Percentiles rank a stretch among this genome's conserved stretches.
These are phyloP conservation scores for Cercospora sp. DNA, from an alignment of 2,329 filamentous ascomycete genomes.

Conservation along the genomic window DNA sequence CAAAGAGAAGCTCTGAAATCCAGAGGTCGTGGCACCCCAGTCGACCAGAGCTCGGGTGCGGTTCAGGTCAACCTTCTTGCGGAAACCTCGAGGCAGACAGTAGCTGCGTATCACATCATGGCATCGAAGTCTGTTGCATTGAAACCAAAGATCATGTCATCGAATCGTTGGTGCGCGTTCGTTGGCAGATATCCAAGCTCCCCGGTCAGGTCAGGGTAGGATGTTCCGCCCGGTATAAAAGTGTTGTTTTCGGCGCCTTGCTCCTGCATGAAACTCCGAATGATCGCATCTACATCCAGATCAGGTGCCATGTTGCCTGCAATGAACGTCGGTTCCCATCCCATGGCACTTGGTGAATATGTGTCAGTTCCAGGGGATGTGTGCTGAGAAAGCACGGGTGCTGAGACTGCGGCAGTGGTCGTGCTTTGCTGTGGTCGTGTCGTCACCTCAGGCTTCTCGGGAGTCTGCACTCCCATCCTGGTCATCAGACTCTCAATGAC, in stretches of 20 bases:
- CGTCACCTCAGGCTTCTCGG: neutral
- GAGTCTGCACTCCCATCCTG: constrained; percentile 42
- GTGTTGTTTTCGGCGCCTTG: neutral
- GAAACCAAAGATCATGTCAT: constrained; percentile 41
- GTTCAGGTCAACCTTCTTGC: neutral
- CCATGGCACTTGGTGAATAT: constrained; percentile 1
- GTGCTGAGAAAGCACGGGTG: neutral
- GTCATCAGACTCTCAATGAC: constrained; percentile 52
- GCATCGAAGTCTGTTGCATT: constrained; percentile 35
- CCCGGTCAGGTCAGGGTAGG: constrained; percentile 14
- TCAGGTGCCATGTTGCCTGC: constrained; percentile 36
- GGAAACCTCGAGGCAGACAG: neutral
- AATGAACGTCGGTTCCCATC: constrained; percentile 23
- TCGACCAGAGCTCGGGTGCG: neutral
- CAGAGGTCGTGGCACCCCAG: neutral
- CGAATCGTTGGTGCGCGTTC: constrained; percentile 22
- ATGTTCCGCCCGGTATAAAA: neutral
- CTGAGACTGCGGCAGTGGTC: neutral
- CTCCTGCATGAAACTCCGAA: constrained; percentile 43
- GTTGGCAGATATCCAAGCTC: neutral
- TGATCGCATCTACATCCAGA: constrained; percentile 47
- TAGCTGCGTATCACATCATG: constrained; percentile 4
- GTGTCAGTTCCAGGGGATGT: neutral
- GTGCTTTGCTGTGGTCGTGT: neutral
- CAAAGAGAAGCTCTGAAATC: neutral